A percentile compares a stretch with the other conserved stretches of the same genome.
Evolutionary conservation across 2,329 filamentous ascomycete species (phyloP).

Genomic region (Zalaria sp.): DNA sequence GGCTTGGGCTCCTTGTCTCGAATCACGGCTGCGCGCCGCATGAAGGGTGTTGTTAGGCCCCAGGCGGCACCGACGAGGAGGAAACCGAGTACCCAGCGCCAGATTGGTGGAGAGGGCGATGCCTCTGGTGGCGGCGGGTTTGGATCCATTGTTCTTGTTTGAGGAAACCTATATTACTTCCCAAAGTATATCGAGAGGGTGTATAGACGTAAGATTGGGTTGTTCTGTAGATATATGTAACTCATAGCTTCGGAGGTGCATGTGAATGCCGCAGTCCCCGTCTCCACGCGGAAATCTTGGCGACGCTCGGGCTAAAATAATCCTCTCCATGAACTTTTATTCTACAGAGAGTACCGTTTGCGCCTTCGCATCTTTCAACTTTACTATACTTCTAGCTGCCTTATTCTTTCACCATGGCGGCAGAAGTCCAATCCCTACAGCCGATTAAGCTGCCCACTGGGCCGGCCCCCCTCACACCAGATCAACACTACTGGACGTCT

Average conservation of each 20-base stretch:
- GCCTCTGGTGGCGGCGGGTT: conserved; percentile 11
- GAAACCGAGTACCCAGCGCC: conserved; percentile 83
- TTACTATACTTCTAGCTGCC: too few species aligned
- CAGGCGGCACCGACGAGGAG: conserved; percentile 82
- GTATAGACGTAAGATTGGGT: too few species aligned
- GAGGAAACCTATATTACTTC: neutral
- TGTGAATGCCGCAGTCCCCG: too few species aligned
- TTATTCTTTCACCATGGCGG: conserved; percentile 50
- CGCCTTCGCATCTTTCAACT: too few species aligned
- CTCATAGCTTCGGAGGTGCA: too few species aligned
- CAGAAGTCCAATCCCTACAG: conserved; percentile 66
- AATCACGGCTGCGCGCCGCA: conserved; percentile 67
- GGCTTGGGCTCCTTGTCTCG: conserved; percentile 31
- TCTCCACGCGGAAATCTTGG: too few species aligned
- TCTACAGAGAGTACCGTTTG: too few species aligned
- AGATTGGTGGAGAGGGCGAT: conserved; percentile 26
- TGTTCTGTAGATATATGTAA: too few species aligned
- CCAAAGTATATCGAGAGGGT: too few species aligned
- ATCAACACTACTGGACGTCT: conserved; percentile 91
- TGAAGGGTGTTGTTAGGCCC: conserved; percentile 83
- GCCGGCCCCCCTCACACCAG: conserved; percentile 70
- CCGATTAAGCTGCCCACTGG: conserved; percentile 72
- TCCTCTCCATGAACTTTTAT: too few species aligned
- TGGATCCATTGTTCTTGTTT: conserved; percentile 13
- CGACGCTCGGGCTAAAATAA: too few species aligned